Evolutionary conservation across 108 stramenopile genomes (phyloP), one percentile per base, ranked within the genome.

Genomic region (Nannochloropsis oceanica): DNA sequence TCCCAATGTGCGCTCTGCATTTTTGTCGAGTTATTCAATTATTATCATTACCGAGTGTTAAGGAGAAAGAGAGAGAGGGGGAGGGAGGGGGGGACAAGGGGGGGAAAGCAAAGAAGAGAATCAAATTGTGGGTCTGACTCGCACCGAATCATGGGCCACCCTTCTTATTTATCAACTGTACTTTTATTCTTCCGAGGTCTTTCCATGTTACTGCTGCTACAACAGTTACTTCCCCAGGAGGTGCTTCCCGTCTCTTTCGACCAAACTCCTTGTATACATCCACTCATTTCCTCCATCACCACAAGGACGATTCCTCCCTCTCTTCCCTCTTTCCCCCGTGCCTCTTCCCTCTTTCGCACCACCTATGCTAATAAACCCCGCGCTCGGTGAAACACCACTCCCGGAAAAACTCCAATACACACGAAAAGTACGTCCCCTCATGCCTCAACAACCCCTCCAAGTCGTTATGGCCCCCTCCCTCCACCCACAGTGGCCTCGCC

Each of bases 401-500:
- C 22, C 59, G 5, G 8, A 73, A 9, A 73, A 73, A 73, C n/a
- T 73, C 59, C 59, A 73, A 73, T 7, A 73, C 59, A n/a, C 59
- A 73, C 22, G 59, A 73, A 73, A 73, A 73, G n/a, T 73, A 73
- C n/a, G 59, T 73, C 59, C 59, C 59, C 81, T 84, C 84, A n/a
- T 50, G 82, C 83, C 89, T 83, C 26, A 86, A 83, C 44, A 85
- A 83, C 27, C 87, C 89, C 87, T 94, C 93, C 81, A 94, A 92
- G 46, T 92, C 87, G 85, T 94, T 94, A 91, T 94, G 94, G 1
- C 93, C 93, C 44, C 92, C 84, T 34, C 87, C 91, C 27, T 92
- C 91, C 13, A 92, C 93, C 90, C 91, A 94, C 84, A 92, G 93
- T 20, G 94, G 94, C 81, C 88, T 91, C 42, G 92, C 91, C 42